Base-by-base conservation (phyloP, 169 alveolate genomes). In the Plasmodium gallinaceum region DNA sequence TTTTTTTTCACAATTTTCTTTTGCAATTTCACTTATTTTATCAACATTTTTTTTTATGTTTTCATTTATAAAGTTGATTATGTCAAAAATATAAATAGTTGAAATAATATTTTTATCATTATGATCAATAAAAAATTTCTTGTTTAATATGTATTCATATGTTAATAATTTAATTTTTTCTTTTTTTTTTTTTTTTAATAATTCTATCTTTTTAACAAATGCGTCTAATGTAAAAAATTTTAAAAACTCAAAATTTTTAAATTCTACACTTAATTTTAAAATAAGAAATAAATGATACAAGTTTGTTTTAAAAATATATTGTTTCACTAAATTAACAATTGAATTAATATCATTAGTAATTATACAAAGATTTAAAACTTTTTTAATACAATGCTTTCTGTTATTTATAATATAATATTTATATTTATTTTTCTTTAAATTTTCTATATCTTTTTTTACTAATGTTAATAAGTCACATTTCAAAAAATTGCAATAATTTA, bases 311-410 rank as follows among this genome's bases (percentile, higher is more conserved):
- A 42, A 9, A 46, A 80, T 68, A 37, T 80, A 52, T 42, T 46
- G 48, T 54, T 54, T 8, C 22, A 54, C 16, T 54, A 54, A 54
- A 16, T 7, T 3, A 8, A 54, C 16, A 14, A 52, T 26, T 10
- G 42, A 37, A 7, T n/a, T 24, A 16, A 5, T 20, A 37, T 32
- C 58, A 24, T 22, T 37, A 3, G 52, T 6, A 68, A 37, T 20
- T 42, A 80, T 52, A 32, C 61, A 68, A 10, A 52, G 24, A 7
- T 16, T 52, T 9, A 80, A 16, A 22, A 80, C 12, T 26, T 68
- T 80, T 52, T 66, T 80, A 68, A 80, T 52, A 18, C 62, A n/a
- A n/a, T 57, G 80, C 57, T 52, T 80, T 54, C 90, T 68, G 32
- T 80, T 80, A 9, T 46, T 72, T 52, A 57, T 20, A 48, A 37